Evolutionary conservation across 106 monocot species (phyloP).

Genomic region (Dioscorea zingiberensis): DNA sequence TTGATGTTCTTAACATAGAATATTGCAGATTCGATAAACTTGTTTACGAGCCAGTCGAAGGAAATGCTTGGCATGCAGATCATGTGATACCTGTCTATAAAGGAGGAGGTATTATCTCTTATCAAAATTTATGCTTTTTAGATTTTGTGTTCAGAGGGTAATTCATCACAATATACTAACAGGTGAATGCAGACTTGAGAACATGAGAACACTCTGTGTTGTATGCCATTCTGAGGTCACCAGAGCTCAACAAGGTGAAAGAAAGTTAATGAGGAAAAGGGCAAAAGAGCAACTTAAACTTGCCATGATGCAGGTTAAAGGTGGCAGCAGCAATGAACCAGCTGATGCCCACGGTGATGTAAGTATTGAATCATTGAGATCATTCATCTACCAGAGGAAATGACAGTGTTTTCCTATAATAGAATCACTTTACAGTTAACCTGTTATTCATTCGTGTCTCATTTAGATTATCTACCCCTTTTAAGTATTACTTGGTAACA

Average conservation of each 20-base stretch:
- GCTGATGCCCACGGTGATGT: neutral
- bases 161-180: slow-evolving; percentile 4
- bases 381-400: too few relatives aligned
- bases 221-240: slow-evolving; percentile 92
- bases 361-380: neutral
- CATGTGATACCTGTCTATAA: slow-evolving; percentile 87
- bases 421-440: too few relatives aligned
- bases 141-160: neutral
- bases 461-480: too few relatives aligned
- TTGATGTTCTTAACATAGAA: neutral
- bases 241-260: slow-evolving; percentile 50
- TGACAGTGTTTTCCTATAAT: neutral
- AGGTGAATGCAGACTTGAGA: slow-evolving; percentile 93
- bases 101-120: slow-evolving; percentile 74
- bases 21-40: slow-evolving; percentile 69
- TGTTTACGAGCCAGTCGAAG: slow-evolving; percentile 69
- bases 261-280: slow-evolving; percentile 16
- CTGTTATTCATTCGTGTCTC: too few relatives aligned
- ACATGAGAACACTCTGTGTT: slow-evolving; percentile 96
- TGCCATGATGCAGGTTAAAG: slow-evolving; percentile 35
- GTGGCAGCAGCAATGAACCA: neutral
- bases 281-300: slow-evolving; percentile 66
- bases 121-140: neutral
- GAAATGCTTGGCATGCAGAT: slow-evolving; percentile 99
- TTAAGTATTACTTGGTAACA: too few relatives aligned